Evolutionary conservation across 2,329 filamentous ascomycete species (phyloP), one percentile per base, ranked within the genome.

Genomic region (Exutisphaerella laricina): DNA sequence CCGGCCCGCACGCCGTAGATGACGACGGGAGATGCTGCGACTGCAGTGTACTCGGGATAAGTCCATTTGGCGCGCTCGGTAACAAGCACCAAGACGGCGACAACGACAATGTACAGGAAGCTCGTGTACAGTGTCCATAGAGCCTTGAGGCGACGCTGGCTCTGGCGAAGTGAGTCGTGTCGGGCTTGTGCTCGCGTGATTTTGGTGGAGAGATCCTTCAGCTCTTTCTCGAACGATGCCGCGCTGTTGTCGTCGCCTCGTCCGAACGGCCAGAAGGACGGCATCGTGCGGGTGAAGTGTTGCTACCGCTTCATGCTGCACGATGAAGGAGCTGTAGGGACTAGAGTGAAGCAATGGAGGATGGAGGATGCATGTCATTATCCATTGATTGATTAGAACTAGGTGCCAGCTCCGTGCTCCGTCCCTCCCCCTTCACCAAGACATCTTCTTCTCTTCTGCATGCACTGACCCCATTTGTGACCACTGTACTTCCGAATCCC

Each of bases 61-160:
- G 83, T 81, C 75, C 92, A 85, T 55, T 85, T 84, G 53, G 79
- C 75, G 73, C 84, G 87, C 39, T 92, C 92, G 3, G 95, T 80
- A 5, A 96, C 88, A 5, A 98, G 74, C 3, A 84, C 75, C 32
- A 94, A 73, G 40, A 97, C 83, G 20, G 95, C 80, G 7, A 81
- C 77, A 57, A 88, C 89, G 34, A 97, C 78, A 3, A 96, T 81
- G 65, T 97, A 98, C 38, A 84, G 86, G 58, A 98, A 90, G 43
- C 81, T 81, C 2, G 89, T 81, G 64, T 97, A 98, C 10, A 98
- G 77, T 0, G 88, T 95, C 79, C 82, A 88, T 42, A 97, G 77
- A 26, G 88, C 86, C 55, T 85, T 90, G 57, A 84, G 77, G 45
- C 89, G 84, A 45, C 90, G 80, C 37, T 85, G 80, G 48, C 77